Evolutionary conservation across 352 stramenopile species (phyloP), one percentile per base, ranked within the genome.

Genomic region (Phytophthora rubi): DNA sequence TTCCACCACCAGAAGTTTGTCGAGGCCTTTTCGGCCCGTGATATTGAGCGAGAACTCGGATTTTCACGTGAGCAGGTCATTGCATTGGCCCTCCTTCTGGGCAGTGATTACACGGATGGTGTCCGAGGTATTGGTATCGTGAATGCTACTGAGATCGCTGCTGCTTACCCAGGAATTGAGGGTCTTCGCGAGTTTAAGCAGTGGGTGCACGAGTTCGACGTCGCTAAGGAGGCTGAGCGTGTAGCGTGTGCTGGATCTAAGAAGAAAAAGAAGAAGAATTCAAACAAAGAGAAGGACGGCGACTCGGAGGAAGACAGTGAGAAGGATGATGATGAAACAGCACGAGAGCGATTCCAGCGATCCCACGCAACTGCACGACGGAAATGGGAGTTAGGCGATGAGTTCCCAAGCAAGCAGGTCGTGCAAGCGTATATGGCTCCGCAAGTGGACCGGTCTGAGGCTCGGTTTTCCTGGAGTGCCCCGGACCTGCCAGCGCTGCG

Each of bases 1-100:
- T 99, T 99, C 67, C 95, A 99, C 63, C 95, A 99, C 64, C 89
- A 98, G 59, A 99, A 99, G 70, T 99, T 98, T 77, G 98, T 99
- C 9, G 98, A 99, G 83, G 97, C 91, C 2, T 99, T 99, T 76
- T 91, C 88, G 39, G 90, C 94, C 6, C 70, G 85, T 18, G 97
- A 99, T 70, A 91, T 98, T 18, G 70, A 98, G 66, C 80, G 79
- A 30, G 97, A 99, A 65, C 78, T 99, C 47, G 93, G 90, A 4
- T 92, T 99, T 26, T 89, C 85, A 16, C 92, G 92, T 35, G 87
- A 98, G 42, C 86, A 98, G 52, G 86, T 99, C 30, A 95, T 97
- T 48, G 79, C 90, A 6, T 64, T 98, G 3, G 93, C 97, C 1
- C 83, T 99, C 65, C 78, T 99, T 3, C 75, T 99, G 26, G 98